These are phyloP conservation scores for Mycosphaerella sp. DNA, from an alignment of 2,329 filamentous ascomycete genomes.

Conservation along the genomic window DNA sequence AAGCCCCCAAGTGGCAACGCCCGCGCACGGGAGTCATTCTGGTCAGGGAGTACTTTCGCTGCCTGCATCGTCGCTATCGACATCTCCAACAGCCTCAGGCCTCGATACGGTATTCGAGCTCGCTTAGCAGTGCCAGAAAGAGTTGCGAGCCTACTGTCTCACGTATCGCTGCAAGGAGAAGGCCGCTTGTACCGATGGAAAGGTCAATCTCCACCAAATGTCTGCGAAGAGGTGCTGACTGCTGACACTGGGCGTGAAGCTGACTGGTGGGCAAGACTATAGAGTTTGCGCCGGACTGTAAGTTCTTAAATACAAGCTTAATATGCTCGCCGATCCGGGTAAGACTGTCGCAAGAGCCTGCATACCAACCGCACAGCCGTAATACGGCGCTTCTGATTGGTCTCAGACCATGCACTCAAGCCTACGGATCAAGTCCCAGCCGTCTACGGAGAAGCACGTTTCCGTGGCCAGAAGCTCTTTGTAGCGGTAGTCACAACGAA, in stretches of 20 bases:
- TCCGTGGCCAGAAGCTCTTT: background rate
- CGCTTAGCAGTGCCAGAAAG: too few relatives aligned
- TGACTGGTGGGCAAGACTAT: background rate
- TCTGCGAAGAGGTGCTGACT: background rate
- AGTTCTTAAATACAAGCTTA: conserved; percentile 12
- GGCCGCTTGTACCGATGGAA: background rate
- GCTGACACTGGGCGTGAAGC: background rate
- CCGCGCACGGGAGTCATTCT: too few relatives aligned
- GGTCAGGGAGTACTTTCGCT: too few relatives aligned
- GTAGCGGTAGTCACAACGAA: background rate
- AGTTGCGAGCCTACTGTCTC: too few relatives aligned
- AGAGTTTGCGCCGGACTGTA: conserved; percentile 1
- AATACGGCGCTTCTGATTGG: conserved; percentile 4
- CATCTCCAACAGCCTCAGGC: too few relatives aligned
- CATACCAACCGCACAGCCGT: background rate
- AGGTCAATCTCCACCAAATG: conserved; percentile 4
- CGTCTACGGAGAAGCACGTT: background rate
- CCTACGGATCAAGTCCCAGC: background rate
- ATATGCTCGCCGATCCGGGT: background rate
- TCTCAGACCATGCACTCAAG: background rate
- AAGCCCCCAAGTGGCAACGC: too few relatives aligned
- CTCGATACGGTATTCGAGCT: too few relatives aligned
- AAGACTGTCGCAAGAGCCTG: background rate
- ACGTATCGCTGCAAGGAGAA: background rate
- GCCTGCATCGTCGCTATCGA: too few relatives aligned